Conservation (phyloP, 2,329 filamentous ascomycete species). For the Penicillium sp. region DNA sequence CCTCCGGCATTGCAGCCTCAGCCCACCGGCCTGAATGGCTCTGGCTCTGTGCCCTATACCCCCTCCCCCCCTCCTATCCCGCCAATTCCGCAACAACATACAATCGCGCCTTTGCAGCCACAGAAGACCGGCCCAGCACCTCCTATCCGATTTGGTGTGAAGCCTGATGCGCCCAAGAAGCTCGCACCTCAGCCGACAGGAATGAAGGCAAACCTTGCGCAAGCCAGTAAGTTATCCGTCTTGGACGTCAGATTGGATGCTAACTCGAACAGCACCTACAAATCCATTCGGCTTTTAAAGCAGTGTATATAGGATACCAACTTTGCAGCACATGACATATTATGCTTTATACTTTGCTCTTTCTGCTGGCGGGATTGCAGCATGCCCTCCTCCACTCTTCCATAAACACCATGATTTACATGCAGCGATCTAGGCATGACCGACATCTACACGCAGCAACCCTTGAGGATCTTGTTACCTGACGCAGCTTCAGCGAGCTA, state of each 20-base stretch:
- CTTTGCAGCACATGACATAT: constrained; percentile 30
- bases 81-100: constrained; percentile 63
- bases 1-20: constrained; percentile 58
- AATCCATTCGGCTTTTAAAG: constrained; percentile 72
- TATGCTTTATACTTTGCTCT: constrained; percentile 27
- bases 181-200: constrained; percentile 86
- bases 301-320: constrained; percentile 35
- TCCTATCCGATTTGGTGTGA: constrained; percentile 85
- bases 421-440: constrained; percentile 22
- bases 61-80: constrained; percentile 59
- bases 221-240: constrained; percentile 81
- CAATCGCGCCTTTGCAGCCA: constrained; percentile 68
- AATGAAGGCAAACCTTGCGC: constrained; percentile 83
- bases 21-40: constrained; percentile 56
- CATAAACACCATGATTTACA: constrained; percentile 15
- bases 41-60: constrained; percentile 52
- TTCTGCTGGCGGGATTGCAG: constrained; percentile 24
- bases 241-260: background rate
- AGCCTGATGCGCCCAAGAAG: constrained; percentile 71
- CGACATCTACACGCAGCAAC: constrained; percentile 13
- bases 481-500: constrained; percentile 28
- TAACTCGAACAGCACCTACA: constrained; percentile 59
- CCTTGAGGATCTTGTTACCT: constrained; percentile 17
- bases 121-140: constrained; percentile 87
- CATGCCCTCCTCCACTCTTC: constrained; percentile 21